Base-by-base conservation (phyloP, 768 basidiomycete genomes). In the Ramaria sp. region DNA sequence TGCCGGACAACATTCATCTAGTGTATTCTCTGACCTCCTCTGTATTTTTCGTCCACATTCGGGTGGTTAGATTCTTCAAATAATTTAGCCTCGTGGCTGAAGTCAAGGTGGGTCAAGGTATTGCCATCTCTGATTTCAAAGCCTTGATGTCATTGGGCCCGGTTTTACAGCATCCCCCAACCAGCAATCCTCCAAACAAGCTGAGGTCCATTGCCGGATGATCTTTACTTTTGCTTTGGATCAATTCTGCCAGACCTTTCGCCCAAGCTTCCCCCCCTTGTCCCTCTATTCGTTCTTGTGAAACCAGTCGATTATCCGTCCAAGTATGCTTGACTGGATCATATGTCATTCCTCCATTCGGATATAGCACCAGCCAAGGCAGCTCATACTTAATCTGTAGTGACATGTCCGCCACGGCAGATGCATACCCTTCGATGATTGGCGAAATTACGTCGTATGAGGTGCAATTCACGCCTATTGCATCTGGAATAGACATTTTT, bases 381-480 rank as follows among this genome's bases (percentile, higher is more conserved):
- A 22, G 37, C 31, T 22, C 22, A 62, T 66, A 30, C 51, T 24
- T 27, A 51, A 31, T 48, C 39, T 58, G n/a, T 52, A 51, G n/a
- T 17, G 59, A 54, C 6, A 53, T 19, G 30, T 30, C 53, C 6
- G 39, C 42, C 12, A 11, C 38, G n/a, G 54, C 31, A 1, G 37
- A 61, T 39, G 54, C 55, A 51, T 39, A 45, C 43, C 63, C 61
- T 62, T 38, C 61, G 12, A 47, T 56, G 66, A 5, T 50, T 52
- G 12, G 68, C 65, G 0, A 13, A 37, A 37, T 37, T 9, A 37
- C 34, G 13, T 37, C 10, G 13, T 7, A 37, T 10, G 34, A 7
- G 34, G 86, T 85, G 67, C 88, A 92, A 65, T 92, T 91, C 61
- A 91, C 77, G 0, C 88, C 89, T 15, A 90, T 69, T 0, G 76